A percentile compares a stretch with the other conserved stretches of the same genome.
phyloP scores from a whole-genome alignment of 768 basidiomycete genomes.

The Suillus alpinus region DNA sequence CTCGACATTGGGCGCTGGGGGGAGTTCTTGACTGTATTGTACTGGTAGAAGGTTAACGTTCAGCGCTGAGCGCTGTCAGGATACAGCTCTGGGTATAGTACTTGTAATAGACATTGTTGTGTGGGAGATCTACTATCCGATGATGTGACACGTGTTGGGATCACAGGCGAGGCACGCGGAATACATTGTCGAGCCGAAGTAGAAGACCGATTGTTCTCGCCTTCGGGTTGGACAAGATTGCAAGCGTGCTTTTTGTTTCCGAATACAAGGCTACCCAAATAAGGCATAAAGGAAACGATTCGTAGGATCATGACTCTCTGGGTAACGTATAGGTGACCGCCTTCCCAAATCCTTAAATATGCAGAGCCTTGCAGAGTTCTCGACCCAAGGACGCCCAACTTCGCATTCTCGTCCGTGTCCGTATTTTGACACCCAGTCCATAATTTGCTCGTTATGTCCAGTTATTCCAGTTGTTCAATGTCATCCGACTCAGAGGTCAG shows the following conservation, averaged over 20 bases:
- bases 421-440: not conserved
- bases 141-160: not conserved
- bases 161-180: not conserved
- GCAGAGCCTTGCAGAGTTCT: conserved; percentile 3
- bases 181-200: conserved; percentile 5
- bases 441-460: conserved; percentile 18
- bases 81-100: not conserved
- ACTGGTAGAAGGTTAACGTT: no score
- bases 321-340: conserved; percentile 10
- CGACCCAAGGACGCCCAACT: conserved; percentile 7
- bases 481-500: conserved; percentile 25
- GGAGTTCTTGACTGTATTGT: not conserved
- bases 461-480: conserved; percentile 18
- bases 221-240: conserved; percentile 3
- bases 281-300: conserved; percentile 22
- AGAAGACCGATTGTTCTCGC: not conserved
- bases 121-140: not conserved
- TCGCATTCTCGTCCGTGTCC: not conserved
- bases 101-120: not conserved
- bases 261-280: conserved; percentile 31
- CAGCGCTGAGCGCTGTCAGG: not conserved
- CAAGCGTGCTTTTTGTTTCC: conserved; percentile 23
- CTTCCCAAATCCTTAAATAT: conserved; percentile 10
- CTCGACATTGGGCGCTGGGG: not conserved
- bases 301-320: not conserved